Evolutionary conservation across 164 flowering plant species (phyloP).

Genomic region (Berberis thunbergii): DNA sequence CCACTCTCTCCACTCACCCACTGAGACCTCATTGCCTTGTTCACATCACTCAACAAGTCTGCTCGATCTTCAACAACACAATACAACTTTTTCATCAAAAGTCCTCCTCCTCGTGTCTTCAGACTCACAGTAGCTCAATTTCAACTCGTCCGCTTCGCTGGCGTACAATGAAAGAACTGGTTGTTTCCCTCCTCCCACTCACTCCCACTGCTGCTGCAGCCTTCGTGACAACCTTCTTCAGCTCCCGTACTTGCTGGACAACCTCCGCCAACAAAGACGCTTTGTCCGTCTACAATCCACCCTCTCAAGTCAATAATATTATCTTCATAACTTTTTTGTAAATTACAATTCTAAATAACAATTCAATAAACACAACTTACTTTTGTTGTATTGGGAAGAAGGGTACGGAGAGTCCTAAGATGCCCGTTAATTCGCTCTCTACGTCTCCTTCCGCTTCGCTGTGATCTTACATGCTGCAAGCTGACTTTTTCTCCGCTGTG

Average conservation of each 20-base stretch:
- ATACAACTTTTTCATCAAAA: slow-evolving; percentile 16
- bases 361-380: slow-evolving; percentile 17
- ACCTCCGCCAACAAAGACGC: slow-evolving; percentile 59
- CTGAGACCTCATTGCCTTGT: slow-evolving; percentile 22
- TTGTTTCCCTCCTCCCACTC: not conserved
- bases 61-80: slow-evolving; percentile 57
- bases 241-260: slow-evolving; percentile 39
- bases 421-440: slow-evolving; percentile 62
- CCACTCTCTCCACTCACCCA: slow-evolving; percentile 19
- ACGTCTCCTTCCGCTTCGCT: slow-evolving; percentile 63
- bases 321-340: no score
- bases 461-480: slow-evolving; percentile 48
- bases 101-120: not conserved
- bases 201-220: slow-evolving; percentile 3
- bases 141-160: slow-evolving; percentile 43
- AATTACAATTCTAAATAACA: not conserved
- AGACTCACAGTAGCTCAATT: slow-evolving; percentile 15
- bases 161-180: slow-evolving; percentile 25
- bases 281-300: slow-evolving; percentile 40
- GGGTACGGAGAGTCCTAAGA: slow-evolving; percentile 43
- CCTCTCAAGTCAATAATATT: not conserved
- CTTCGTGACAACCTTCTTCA: slow-evolving; percentile 13
- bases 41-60: slow-evolving; percentile 32
- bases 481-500: slow-evolving; percentile 16
- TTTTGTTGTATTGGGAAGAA: slow-evolving; percentile 47